These are phyloP conservation scores for Candida pseudoglaebosa DNA, from an alignment of 805 yeast genomes.

Conservation along the genomic window DNA sequence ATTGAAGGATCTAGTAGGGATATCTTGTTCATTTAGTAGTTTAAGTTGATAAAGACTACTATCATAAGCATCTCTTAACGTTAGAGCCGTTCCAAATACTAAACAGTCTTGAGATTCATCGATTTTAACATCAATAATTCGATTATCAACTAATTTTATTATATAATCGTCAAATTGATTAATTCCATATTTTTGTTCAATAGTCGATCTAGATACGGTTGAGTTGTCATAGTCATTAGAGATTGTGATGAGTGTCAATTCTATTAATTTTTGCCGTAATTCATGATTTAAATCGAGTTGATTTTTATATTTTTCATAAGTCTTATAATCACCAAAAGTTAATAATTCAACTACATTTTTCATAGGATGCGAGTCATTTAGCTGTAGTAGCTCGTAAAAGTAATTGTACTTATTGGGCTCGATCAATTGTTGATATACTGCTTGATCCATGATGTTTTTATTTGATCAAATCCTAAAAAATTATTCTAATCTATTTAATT, in stretches of 20 bases:
- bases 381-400: conserved; percentile 3
- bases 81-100: conserved; percentile 14
- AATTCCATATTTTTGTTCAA: conserved; percentile 15
- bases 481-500: no score
- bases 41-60: conserved; percentile 15
- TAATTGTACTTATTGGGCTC: conserved; percentile 1
- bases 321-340: conserved; percentile 30
- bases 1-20: conserved; percentile 15
- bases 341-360: conserved; percentile 26
- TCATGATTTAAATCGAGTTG: conserved; percentile 13
- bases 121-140: conserved; percentile 21
- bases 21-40: conserved; percentile 23
- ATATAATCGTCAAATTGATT: conserved; percentile 17
- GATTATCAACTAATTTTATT: conserved; percentile 23
- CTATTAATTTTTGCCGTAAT: conserved; percentile 21
- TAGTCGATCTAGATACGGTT: conserved; percentile 9
- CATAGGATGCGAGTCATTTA: conserved; percentile 17
- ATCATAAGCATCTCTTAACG: conserved; percentile 32
- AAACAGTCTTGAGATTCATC: conserved; percentile 21
- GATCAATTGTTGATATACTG: not conserved
- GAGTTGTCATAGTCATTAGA: conserved; percentile 8
- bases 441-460: not conserved
- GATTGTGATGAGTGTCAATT: conserved; percentile 22
- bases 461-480: no score
- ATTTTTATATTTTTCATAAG: conserved; percentile 18